Evolutionary conservation across 768 basidiomycete species (phyloP).

Genomic region (Favolaschia claudopus): DNA sequence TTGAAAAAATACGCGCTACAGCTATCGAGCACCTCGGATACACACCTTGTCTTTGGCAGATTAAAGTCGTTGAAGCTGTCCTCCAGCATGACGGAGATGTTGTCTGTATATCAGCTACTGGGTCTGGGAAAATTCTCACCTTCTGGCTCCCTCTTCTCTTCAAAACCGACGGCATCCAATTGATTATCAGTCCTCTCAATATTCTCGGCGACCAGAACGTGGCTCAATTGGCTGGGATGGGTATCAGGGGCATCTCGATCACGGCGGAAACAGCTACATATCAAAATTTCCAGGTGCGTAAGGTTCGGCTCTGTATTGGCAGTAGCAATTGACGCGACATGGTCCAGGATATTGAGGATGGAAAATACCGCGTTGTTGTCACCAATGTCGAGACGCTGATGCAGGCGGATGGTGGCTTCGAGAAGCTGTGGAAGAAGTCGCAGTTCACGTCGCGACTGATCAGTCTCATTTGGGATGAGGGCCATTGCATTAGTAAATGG

Average conservation of each 20-base stretch:
- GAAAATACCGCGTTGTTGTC: slow-evolving; percentile 33
- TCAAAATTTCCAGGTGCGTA: slow-evolving; percentile 26
- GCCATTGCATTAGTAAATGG: slow-evolving; percentile 49
- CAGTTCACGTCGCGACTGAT: slow-evolving; percentile 32
- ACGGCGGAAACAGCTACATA: slow-evolving; percentile 18
- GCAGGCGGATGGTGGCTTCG: slow-evolving; percentile 22
- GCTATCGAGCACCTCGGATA: slow-evolving; percentile 4
- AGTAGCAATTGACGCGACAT: not conserved
- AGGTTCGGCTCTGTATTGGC: not conserved
- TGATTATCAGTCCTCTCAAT: slow-evolving; percentile 22
- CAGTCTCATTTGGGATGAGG: slow-evolving; percentile 47
- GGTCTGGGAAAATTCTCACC: slow-evolving; percentile 39
- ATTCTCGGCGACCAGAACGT: slow-evolving; percentile 38
- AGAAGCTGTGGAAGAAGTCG: slow-evolving; percentile 29
- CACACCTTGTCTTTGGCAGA: slow-evolving; percentile 25
- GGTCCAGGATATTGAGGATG: slow-evolving; percentile 35
- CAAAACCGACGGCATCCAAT: not conserved
- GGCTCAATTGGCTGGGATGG: slow-evolving; percentile 13
- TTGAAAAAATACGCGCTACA: not conserved
- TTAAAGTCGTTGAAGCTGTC: slow-evolving; percentile 13
- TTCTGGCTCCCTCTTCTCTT: slow-evolving; percentile 43
- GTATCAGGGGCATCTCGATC: slow-evolving; percentile 30
- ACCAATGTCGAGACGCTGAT: slow-evolving; percentile 38
- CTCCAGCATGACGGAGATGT: slow-evolving; percentile 30
- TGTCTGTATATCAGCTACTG: slow-evolving; percentile 34